phyloP scores from a whole-genome alignment of 768 basidiomycete genomes.

The Boletus bicolor region DNA sequence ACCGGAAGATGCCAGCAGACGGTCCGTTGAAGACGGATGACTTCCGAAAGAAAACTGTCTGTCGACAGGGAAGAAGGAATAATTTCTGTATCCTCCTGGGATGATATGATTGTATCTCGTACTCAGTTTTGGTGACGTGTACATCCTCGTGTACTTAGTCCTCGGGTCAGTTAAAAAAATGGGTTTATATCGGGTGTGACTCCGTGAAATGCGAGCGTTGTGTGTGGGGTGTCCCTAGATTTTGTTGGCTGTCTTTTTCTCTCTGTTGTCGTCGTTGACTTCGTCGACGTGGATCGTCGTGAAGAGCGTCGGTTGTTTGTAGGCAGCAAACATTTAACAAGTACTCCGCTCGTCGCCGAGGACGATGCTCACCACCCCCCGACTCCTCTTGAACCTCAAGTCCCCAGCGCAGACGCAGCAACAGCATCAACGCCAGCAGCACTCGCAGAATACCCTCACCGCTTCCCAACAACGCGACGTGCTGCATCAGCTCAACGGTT shows the following conservation, averaged over 20 bases:
- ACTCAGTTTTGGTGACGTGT: neutral
- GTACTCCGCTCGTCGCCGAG: slow-evolving; percentile 14
- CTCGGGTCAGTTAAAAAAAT: neutral
- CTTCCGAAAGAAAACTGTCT: slow-evolving; percentile 54
- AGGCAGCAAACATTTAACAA: slow-evolving; percentile 26
- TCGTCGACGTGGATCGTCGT: slow-evolving; percentile 11
- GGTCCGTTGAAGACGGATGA: slow-evolving; percentile 5
- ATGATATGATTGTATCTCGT: neutral
- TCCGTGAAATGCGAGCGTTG: neutral
- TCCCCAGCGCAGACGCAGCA: slow-evolving; percentile 22
- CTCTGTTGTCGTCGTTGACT: slow-evolving; percentile 6
- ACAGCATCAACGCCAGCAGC: slow-evolving; percentile 24
- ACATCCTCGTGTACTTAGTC: too few relatives aligned
- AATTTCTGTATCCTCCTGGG: slow-evolving; percentile 66
- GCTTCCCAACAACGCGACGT: slow-evolving; percentile 29
- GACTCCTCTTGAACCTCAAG: slow-evolving; percentile 34
- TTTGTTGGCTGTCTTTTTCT: slow-evolving; percentile 13
- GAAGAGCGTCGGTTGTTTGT: slow-evolving; percentile 32
- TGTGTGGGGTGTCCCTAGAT: neutral
- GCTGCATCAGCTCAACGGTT: slow-evolving; percentile 27
- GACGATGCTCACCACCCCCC: slow-evolving; percentile 34
- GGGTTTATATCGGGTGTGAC: neutral
- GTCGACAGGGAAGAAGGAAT: slow-evolving; percentile 70
- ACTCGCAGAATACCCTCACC: slow-evolving; percentile 28
- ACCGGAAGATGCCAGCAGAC: slow-evolving; percentile 39